Conservation (phyloP, 192 early-diverging fungal genomes). For the Jimgerdemannia flammicorona region DNA sequence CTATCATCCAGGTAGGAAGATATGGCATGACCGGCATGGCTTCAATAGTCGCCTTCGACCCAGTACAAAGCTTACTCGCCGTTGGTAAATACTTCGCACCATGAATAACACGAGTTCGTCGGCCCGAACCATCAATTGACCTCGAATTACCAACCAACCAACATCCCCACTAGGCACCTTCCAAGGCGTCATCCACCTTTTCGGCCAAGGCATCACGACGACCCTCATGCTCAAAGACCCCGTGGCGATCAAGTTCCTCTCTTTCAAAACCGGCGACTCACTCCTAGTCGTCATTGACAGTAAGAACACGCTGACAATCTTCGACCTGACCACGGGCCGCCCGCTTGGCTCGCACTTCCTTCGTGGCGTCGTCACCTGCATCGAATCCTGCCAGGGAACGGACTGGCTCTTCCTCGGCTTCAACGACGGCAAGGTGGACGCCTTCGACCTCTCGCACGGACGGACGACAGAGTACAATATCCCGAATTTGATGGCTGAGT, state of each 20-base stretch:
- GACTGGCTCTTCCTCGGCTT: conserved; percentile 52
- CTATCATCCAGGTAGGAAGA: conserved; percentile 17
- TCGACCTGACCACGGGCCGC: conserved; percentile 37
- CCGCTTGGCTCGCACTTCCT: conserved; percentile 22
- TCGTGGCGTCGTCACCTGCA: conserved; percentile 41
- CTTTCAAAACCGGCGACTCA: conserved; percentile 49
- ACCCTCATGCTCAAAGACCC: conserved; percentile 26
- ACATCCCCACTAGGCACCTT: conserved; percentile 19
- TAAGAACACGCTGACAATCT: conserved; percentile 40
- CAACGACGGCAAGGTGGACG: conserved; percentile 43
- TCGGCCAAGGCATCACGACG: conserved; percentile 32
- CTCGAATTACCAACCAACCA: not conserved
- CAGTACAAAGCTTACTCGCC: conserved; percentile 50
- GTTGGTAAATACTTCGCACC: conserved; percentile 31
- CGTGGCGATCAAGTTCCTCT: conserved; percentile 39
- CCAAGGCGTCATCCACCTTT: conserved; percentile 38
- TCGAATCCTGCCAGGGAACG: conserved; percentile 37
- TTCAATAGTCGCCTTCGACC: conserved; percentile 44
- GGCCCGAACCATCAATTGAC: not conserved
- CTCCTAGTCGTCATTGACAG: conserved; percentile 41
- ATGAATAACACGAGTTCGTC: not conserved
- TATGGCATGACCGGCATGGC: conserved; percentile 38
- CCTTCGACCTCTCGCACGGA: conserved; percentile 40
- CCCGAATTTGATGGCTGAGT: conserved; percentile 39
- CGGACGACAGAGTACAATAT: conserved; percentile 32